Base-by-base conservation (phyloP, 108 stramenopile genomes). In the Nannochloropsis granulata region DNA sequence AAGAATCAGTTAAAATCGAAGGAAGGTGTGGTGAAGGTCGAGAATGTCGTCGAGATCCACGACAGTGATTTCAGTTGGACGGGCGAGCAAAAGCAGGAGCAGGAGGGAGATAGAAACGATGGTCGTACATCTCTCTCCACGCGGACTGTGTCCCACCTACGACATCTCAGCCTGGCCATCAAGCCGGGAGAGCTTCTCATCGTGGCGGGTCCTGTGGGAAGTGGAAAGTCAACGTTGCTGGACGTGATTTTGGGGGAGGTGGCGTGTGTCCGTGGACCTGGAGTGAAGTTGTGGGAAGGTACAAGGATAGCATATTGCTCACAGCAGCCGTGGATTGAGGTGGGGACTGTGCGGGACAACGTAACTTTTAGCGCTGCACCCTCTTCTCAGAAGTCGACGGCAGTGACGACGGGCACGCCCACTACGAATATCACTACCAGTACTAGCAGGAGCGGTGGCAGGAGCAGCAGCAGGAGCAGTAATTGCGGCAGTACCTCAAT, bases 261-360 rank as follows among this genome's bases (percentile, higher is more conserved):
- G 84, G 71, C 86, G 12, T 44, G 83, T 23, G 87, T 86, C 8
- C 44, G 84, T 12, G 93, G 89, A 90, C 92, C n/a, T 93, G 94
- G 56, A 71, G 56, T 71, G 56, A 5, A n/a, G 16, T 71, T 71
- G 56, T n/a, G 56, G n/a, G 16, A 16, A n/a, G 56, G n/a, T 7
- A 16, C n/a, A 16, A 16, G 11, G 56, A 71, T 71, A 10, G 56
- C 56, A 16, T 71, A 71, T n/a, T 71, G 56, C 56, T 71, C 56
- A n/a, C 56, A 71, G 56, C 56, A 71, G n/a, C 11, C 56, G 56
- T 71, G 56, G 56, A 71, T 71, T 11, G 21, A 71, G 10, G 56
- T n/a, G n/a, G 56, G 56, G 2, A n/a, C 56, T n/a, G n/a, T 71
- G 2, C 56, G 56, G 21, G 56, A 71, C 21, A 71, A 71, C 10